Evolutionary conservation across 192 early-diverging fungal genomes (phyloP).

Genomic region (Backusella luteola): DNA sequence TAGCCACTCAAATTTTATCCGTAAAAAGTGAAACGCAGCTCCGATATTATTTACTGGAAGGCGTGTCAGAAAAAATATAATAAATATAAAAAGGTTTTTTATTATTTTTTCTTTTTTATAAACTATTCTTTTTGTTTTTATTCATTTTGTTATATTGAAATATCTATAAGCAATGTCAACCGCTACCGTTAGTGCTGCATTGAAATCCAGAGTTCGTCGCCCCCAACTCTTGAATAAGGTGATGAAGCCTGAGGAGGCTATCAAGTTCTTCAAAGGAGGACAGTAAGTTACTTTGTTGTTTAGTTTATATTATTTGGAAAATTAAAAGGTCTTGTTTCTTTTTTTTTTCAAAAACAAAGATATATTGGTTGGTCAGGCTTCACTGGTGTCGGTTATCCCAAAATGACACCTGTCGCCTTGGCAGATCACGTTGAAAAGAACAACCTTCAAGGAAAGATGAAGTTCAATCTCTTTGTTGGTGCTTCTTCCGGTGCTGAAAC

Average conservation of each 20-base stretch:
- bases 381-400: slow-evolving; percentile 45
- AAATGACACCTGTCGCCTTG: slow-evolving; percentile 36
- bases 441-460: slow-evolving; percentile 42
- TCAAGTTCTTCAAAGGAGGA: slow-evolving; percentile 40
- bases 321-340: background rate
- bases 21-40: background rate
- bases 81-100: background rate
- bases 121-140: slow-evolving; percentile 6
- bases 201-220: slow-evolving; percentile 35
- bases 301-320: background rate
- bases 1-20: background rate
- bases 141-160: background rate
- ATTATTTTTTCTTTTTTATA: background rate
- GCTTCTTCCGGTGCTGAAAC: slow-evolving; percentile 34
- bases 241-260: slow-evolving; percentile 33
- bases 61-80: background rate
- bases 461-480: slow-evolving; percentile 44
- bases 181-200: slow-evolving; percentile 24
- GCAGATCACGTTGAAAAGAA: slow-evolving; percentile 46
- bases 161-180: slow-evolving; percentile 13
- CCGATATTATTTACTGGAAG: background rate
- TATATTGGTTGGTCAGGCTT: slow-evolving; percentile 36
- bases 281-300: slow-evolving; percentile 22
- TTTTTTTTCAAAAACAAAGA: background rate
- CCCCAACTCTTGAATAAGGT: slow-evolving; percentile 35